Percentiles rank a stretch among this genome's conserved stretches.
Conservation (phyloP, 148 eudicot species). For the Chenopodium suecicum region DNA sequence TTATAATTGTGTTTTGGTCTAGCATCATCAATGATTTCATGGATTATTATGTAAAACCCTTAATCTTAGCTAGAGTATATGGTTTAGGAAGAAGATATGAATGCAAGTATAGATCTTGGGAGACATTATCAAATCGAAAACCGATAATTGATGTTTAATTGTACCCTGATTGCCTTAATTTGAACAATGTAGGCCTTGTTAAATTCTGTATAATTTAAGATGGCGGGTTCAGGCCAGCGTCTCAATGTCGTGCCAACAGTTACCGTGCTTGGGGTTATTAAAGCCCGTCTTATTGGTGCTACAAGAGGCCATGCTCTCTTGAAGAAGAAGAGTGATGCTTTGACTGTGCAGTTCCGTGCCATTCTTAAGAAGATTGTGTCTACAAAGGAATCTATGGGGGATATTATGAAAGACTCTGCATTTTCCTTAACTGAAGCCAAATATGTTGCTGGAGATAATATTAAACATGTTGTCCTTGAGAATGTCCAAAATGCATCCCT, state of each 20-base stretch:
- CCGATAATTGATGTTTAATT: neutral
- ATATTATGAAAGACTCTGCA: constrained; percentile 59
- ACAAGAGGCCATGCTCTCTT: constrained; percentile 84
- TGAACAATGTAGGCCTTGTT: neutral
- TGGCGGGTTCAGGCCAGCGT: constrained; percentile 73
- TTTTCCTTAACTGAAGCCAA: constrained; percentile 78
- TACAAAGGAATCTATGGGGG: constrained; percentile 78
- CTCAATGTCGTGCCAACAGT: constrained; percentile 77
- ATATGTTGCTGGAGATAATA: constrained; percentile 78
- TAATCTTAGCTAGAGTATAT: neutral
- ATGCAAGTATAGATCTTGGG: constrained; percentile 7
- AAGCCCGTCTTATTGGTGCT: constrained; percentile 77
- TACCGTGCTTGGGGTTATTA: constrained; percentile 71
- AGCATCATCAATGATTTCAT: neutral
- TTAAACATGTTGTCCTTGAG: constrained; percentile 67
- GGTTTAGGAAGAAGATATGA: neutral
- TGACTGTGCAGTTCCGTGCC: constrained; percentile 73
- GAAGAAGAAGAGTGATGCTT: constrained; percentile 79
- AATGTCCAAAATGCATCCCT: constrained; percentile 63
- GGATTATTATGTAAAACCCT: neutral
- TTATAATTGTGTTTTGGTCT: neutral
- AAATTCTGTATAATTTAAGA: constrained; percentile 20
- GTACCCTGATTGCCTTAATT: neutral
- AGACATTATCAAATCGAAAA: neutral
- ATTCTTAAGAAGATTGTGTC: constrained; percentile 70